Percentiles rank a stretch among this genome's conserved stretches.
Evolutionary conservation across 805 yeast species (phyloP).

Genomic region (Yamadazyma olivae): DNA sequence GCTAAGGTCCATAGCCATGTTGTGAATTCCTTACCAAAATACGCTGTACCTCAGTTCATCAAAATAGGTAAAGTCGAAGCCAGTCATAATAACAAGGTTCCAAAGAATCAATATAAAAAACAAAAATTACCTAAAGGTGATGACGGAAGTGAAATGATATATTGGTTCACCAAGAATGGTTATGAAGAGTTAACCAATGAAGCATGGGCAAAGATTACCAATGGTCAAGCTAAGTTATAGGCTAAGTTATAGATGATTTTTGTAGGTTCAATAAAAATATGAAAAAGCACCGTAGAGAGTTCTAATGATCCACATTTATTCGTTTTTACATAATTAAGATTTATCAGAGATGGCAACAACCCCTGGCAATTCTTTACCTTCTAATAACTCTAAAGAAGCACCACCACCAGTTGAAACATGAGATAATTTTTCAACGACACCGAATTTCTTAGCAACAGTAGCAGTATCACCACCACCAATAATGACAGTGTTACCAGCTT

Average conservation of each 20-base stretch:
- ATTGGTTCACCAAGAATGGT: slow-evolving; percentile 59
- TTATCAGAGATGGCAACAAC: slow-evolving; percentile 88
- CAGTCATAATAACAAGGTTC: slow-evolving; percentile 80
- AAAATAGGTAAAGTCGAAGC: slow-evolving; percentile 60
- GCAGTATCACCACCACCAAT: slow-evolving; percentile 99
- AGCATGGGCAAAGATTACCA: slow-evolving; percentile 49
- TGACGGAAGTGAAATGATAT: slow-evolving; percentile 56
- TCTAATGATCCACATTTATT: not conserved
- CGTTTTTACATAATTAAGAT: slow-evolving; percentile 9
- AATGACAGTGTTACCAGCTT: slow-evolving; percentile 89
- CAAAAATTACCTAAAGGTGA: slow-evolving; percentile 69
- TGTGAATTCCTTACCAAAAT: slow-evolving; percentile 59
- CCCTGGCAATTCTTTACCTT: slow-evolving; percentile 99
- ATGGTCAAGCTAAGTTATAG: slow-evolving; percentile 38
- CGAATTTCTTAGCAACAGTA: slow-evolving; percentile 97
- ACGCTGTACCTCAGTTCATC: slow-evolving; percentile 81
- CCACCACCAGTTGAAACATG: slow-evolving; percentile 99
- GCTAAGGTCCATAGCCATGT: slow-evolving; percentile 26
- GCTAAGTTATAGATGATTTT: not conserved
- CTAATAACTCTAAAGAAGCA: slow-evolving; percentile 97
- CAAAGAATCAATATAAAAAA: slow-evolving; percentile 64
- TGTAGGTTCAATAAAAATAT: not conserved
- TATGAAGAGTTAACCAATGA: slow-evolving; percentile 57
- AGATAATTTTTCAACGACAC: slow-evolving; percentile 92
- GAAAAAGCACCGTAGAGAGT: too few species aligned